phyloP scores from a whole-genome alignment of 2,329 filamentous ascomycete species.

The Fusarium sp. region DNA sequence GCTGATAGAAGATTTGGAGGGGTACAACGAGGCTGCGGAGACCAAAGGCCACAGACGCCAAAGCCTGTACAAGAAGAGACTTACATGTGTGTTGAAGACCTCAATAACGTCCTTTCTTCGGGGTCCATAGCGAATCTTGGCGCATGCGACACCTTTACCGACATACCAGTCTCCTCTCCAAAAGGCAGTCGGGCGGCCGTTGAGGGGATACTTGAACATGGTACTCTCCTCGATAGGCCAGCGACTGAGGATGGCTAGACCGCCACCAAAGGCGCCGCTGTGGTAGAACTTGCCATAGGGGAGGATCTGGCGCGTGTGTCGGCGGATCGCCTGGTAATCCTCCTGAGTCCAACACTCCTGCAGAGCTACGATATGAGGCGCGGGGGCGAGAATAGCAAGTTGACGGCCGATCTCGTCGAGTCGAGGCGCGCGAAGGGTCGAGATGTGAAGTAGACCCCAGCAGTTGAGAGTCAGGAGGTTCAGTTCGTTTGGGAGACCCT shows the following conservation, averaged over 20 bases:
- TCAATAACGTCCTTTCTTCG: constrained; percentile 77
- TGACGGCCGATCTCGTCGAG: constrained; percentile 86
- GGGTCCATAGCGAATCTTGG: constrained; percentile 79
- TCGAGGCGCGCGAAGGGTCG: constrained; percentile 81
- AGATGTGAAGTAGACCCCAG: constrained; percentile 93
- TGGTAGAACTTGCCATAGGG: constrained; percentile 95
- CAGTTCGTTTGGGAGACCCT: constrained; percentile 67
- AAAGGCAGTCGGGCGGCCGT: constrained; percentile 92
- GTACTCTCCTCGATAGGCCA: constrained; percentile 93
- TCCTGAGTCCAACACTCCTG: constrained; percentile 95
- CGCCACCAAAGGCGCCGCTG: constrained; percentile 88
- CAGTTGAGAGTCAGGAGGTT: constrained; percentile 92
- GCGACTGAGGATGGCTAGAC: constrained; percentile 87
- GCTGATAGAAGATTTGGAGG: not conserved
- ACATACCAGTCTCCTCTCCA: constrained; percentile 97
- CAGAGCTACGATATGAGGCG: constrained; percentile 88
- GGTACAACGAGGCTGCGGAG: not conserved
- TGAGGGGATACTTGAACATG: constrained; percentile 90
- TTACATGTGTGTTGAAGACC: constrained; percentile 91
- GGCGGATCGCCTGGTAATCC: constrained; percentile 84
- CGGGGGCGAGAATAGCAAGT: constrained; percentile 74
- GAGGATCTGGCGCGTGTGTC: constrained; percentile 77
- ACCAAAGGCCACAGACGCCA: not conserved
- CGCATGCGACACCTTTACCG: constrained; percentile 91
- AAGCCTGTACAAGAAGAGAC: constrained; percentile 34